Evolutionary conservation across 1,284 basidiomycete species (phyloP).

Genomic region (Cystobasidium pallidum): DNA sequence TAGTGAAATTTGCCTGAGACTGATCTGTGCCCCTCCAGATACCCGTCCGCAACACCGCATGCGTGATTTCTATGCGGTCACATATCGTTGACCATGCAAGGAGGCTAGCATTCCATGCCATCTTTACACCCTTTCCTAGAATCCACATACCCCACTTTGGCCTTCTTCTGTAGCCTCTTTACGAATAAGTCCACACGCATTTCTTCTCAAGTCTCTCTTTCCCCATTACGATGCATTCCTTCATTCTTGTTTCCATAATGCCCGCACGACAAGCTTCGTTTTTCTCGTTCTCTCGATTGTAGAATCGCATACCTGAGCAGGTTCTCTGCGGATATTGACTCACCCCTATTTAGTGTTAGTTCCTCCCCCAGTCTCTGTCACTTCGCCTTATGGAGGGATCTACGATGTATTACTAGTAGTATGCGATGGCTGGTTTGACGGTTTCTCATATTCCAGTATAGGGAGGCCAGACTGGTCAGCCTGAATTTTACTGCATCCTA

Average conservation of each 20-base stretch:
- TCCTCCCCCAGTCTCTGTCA: too few species aligned
- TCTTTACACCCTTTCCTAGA: not conserved
- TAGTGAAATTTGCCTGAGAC: not conserved
- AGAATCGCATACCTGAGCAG: not conserved
- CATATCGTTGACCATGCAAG: too few species aligned
- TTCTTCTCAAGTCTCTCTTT: not conserved
- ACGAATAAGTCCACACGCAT: not conserved
- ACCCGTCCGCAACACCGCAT: conserved; percentile 8
- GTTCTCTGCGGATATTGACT: not conserved
- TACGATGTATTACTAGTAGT: too few species aligned
- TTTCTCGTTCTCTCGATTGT: not conserved
- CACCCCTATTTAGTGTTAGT: not conserved
- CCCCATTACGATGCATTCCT: not conserved
- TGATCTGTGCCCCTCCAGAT: not conserved
- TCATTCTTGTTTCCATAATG: not conserved
- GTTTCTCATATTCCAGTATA: too few species aligned
- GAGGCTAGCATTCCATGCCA: too few species aligned
- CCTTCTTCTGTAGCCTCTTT: not conserved
- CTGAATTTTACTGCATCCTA: too few species aligned
- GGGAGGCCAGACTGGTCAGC: too few species aligned
- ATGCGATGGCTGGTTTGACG: too few species aligned
- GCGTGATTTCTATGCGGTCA: not conserved
- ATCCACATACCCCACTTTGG: not conserved
- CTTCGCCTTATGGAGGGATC: too few species aligned
- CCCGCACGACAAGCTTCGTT: too few species aligned